Evolutionary conservation across 192 early-diverging fungal genomes (phyloP).

Genomic region (Coemansia sp.): DNA sequence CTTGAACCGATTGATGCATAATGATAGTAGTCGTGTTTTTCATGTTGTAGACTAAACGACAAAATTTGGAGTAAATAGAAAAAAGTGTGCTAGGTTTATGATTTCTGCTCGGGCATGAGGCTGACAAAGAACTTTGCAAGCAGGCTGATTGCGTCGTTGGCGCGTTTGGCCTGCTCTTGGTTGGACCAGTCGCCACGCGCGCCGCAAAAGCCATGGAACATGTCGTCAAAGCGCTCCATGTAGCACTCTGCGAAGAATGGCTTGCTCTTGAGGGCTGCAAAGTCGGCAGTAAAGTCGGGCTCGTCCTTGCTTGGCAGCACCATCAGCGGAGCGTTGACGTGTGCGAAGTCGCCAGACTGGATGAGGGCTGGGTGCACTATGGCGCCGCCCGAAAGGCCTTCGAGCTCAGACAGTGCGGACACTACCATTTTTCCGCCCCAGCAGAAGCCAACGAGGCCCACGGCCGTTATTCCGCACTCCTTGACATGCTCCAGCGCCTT

Average conservation of each 20-base stretch:
- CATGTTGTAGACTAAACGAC: neutral
- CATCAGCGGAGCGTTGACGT: conserved; percentile 62
- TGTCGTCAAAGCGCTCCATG: conserved; percentile 61
- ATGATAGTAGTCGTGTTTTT: neutral
- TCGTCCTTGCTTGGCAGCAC: conserved; percentile 68
- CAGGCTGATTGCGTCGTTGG: conserved; percentile 57
- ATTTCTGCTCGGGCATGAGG: conserved; percentile 17
- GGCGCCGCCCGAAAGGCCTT: conserved; percentile 55
- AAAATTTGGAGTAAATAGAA: neutral
- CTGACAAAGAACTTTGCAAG: conserved; percentile 54
- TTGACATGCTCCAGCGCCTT: conserved; percentile 17
- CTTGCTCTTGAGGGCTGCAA: conserved; percentile 48
- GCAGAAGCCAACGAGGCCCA: conserved; percentile 68
- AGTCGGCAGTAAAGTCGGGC: conserved; percentile 26
- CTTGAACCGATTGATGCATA: conserved; percentile 61
- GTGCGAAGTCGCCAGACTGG: conserved; percentile 50
- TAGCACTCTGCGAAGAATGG: conserved; percentile 55
- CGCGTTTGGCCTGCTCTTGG: conserved; percentile 49
- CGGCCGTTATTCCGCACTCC: conserved; percentile 52
- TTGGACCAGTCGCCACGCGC: conserved; percentile 61
- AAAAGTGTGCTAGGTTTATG: neutral
- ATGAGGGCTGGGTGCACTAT: conserved; percentile 69
- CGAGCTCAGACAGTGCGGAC: conserved; percentile 48
- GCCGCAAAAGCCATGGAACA: conserved; percentile 60
- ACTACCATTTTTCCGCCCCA: conserved; percentile 68